Conservation (phyloP, 257 asterid genomes). For the Nicotiana noctiflora region DNA sequence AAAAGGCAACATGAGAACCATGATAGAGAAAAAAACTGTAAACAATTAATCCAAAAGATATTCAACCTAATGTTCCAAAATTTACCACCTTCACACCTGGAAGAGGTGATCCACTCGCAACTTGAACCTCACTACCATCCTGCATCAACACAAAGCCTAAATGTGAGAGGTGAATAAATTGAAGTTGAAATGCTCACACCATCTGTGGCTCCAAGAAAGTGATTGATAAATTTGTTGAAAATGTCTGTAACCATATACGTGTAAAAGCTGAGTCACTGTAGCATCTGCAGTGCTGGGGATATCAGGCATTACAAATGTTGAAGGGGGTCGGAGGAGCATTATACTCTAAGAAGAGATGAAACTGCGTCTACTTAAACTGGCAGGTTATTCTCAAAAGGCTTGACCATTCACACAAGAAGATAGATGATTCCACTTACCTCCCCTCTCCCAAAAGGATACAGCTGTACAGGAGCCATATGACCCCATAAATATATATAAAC, state of each 20-base stretch:
- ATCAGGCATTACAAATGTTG: neutral
- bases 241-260: neutral
- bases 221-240: neutral
- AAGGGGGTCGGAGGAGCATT: neutral
- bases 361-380: neutral
- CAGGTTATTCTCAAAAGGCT: neutral
- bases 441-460: neutral
- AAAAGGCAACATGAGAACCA: slow-evolving; percentile 9
- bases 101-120: slow-evolving; percentile 89
- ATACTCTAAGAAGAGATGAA: neutral
- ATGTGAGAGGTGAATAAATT: slow-evolving; percentile 6
- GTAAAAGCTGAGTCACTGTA: neutral
- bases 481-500: neutral
- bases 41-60: neutral
- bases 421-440: neutral
- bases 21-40: neutral
- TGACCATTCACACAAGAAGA: neutral
- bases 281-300: neutral
- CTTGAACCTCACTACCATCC: slow-evolving; percentile 40
- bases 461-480: neutral
- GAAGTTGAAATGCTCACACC: slow-evolving; percentile 10
- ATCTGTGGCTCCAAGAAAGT: neutral
- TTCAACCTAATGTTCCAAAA: slow-evolving; percentile 19
- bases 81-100: slow-evolving; percentile 95
- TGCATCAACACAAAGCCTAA: slow-evolving; percentile 29